Evolutionary conservation across 2,329 filamentous ascomycete species (phyloP), one percentile per base, ranked within the genome.

Genomic region (Phaeoacremonium minimum): DNA sequence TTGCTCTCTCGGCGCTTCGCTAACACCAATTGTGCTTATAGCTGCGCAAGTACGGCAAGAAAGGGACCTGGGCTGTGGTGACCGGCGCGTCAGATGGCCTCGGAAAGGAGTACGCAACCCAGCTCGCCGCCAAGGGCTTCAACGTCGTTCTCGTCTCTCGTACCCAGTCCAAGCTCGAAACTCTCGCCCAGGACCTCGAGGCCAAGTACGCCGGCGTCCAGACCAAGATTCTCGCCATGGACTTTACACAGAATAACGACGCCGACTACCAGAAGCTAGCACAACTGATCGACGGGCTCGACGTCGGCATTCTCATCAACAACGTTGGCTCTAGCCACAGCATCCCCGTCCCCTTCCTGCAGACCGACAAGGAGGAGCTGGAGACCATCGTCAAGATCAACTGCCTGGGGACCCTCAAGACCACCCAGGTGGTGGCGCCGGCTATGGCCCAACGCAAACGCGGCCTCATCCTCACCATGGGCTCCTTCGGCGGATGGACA

Each of bases 21-120:
- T 35, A 12, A 34, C 28, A 22, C 12, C 35, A 26, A 19, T 22
- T 4, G 30, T n/a, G 28, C 28, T 13, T 12, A 41, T 41, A 95
- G 91, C 81, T 98, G 40, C 83, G 83, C 51, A 88, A 85, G 49
- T 97, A 95, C 66, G 93, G 90, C 49, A 85, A 85, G 50, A 87
- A 88, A 53, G 91, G 91, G 44, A 90, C 85, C 40, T 98, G 91
- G 90, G 93, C 87, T 19, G 79, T 98, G 37, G 77, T 98, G 28
- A 98, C 93, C 17, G 93, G 93, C 45, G 93, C 91, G 35, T 96
- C 90, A 9, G 93, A 98, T 63, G 94, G 93, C 46, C 82, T 98
- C 45, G 93, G 93, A 58, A 97, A 95, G 66, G 93, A 98, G 67
- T 98, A 88, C 59, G 88, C 91, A 26, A 74, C 85, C 19, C 89